Evolutionary conservation across 768 basidiomycete species (phyloP).

Genomic region (Russula lepida): DNA sequence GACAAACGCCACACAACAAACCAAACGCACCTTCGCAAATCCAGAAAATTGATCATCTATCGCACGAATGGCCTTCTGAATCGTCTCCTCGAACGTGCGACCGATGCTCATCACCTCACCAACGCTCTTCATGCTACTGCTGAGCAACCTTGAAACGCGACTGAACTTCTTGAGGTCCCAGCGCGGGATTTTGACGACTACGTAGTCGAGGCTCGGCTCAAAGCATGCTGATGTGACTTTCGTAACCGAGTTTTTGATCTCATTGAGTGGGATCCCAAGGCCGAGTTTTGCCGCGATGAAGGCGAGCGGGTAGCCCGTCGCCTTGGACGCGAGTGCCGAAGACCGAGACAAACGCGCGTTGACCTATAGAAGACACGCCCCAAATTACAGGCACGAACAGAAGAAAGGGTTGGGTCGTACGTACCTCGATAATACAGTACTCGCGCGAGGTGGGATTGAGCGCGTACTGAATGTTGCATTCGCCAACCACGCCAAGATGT

Average conservation of each 20-base stretch:
- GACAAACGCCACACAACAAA: neutral
- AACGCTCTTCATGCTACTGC: conserved; percentile 98
- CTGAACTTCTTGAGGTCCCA: conserved; percentile 99
- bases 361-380: conserved; percentile 35
- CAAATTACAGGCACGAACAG: neutral
- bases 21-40: conserved; percentile 66
- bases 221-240: conserved; percentile 97
- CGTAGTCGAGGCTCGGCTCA: conserved; percentile 95
- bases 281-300: conserved; percentile 98
- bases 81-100: conserved; percentile 95
- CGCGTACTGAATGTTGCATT: conserved; percentile 99
- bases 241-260: conserved; percentile 96
- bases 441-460: conserved; percentile 91
- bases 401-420: conserved; percentile 10
- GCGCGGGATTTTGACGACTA: conserved; percentile 96
- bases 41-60: conserved; percentile 95
- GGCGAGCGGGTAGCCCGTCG: conserved; percentile 94
- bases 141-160: conserved; percentile 82
- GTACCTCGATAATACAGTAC: conserved; percentile 96
- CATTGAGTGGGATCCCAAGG: conserved; percentile 93
- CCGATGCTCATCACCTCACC: conserved; percentile 99
- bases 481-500: conserved; percentile 95
- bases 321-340: conserved; percentile 95
- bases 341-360: conserved; percentile 98
- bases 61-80: conserved; percentile 94